Evolutionary conservation across 306 rosid genomes (phyloP), one percentile per base, ranked within the genome.

Genomic region (Neltuma alba): DNA sequence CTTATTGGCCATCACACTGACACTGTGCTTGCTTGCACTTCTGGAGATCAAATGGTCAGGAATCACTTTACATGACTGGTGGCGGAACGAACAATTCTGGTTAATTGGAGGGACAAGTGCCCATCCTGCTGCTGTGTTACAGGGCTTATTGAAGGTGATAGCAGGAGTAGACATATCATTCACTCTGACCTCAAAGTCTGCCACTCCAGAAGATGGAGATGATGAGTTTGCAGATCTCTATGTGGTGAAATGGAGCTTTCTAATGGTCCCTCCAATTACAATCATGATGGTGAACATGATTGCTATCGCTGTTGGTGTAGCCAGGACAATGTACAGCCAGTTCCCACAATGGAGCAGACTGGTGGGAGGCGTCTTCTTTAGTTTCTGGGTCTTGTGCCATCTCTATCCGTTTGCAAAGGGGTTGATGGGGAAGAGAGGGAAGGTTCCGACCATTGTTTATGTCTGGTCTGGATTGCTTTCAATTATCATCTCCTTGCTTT

Each of bases 21-120:
- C 96, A 4, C 66, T 93, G 57, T 93, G 96, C 84, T 40, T 93
- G 80, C 91, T 93, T 6, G 96, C 97, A 65, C 58, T 93, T 23
- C 90, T 93, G 0, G 97, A 93, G 86, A 88, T 93, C 86, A 88
- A 80, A 61, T 93, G 97, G 97, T 84, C 97, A n/a, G 92, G 92
- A 25, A 93, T 93, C 76, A 93, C 92, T 2, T 77, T 93, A 11
- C 96, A 93, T 42, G 94, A 93, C 1, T 93, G 96, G 97, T 93
- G 97, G 97, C 76, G 97, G 72, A 93, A 93, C 30, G 97, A 93
- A 30, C 97, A 93, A 69, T 93, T 93, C 78, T 93, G 97, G 97
- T 66, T 93, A 27, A 93, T 93, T 4, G 97, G 97, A 0, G 97
- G 97, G 55, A 93, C 97, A 4, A 93, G 97, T 76, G 94, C 97